These are phyloP conservation scores for Aspergillus clavatus DNA, from an alignment of 2,329 filamentous ascomycete species.

Conservation along the genomic window DNA sequence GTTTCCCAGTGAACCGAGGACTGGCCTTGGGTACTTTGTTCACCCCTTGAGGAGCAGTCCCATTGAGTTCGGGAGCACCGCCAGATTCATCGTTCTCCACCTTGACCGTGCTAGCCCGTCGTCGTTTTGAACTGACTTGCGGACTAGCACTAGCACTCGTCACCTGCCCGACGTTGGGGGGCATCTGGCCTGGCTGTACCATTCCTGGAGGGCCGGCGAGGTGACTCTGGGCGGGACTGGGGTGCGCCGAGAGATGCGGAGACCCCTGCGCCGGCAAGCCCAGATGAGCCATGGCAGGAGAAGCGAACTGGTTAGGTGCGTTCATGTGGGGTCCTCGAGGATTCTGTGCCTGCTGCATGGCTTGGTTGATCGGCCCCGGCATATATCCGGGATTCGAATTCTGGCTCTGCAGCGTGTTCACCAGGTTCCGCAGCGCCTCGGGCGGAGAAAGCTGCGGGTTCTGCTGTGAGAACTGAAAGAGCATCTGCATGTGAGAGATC, in stretches of 20 bases:
- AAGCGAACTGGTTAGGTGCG: conserved; percentile 51
- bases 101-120: conserved; percentile 57
- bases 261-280: conserved; percentile 47
- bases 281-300: conserved; percentile 54
- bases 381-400: conserved; percentile 27
- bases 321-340: conserved; percentile 44
- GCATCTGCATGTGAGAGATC: conserved; percentile 58
- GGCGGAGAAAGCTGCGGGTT: conserved; percentile 50
- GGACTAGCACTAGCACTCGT: conserved; percentile 60
- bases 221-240: conserved; percentile 44
- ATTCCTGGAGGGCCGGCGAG: conserved; percentile 48
- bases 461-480: conserved; percentile 55
- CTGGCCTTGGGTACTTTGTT: conserved; percentile 46
- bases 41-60: conserved; percentile 30
- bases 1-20: conserved; percentile 43
- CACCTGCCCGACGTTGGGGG: conserved; percentile 45
- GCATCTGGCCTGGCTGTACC: conserved; percentile 54
- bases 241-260: conserved; percentile 48
- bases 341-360: conserved; percentile 34
- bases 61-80: conserved; percentile 46
- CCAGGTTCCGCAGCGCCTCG: conserved; percentile 52
- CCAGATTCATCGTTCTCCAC: conserved; percentile 51
- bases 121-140: conserved; percentile 55
- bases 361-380: conserved; percentile 30
- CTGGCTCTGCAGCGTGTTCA: conserved; percentile 42